Conservation (phyloP, 805 yeast species). For the Huiozyma sinensis region DNA sequence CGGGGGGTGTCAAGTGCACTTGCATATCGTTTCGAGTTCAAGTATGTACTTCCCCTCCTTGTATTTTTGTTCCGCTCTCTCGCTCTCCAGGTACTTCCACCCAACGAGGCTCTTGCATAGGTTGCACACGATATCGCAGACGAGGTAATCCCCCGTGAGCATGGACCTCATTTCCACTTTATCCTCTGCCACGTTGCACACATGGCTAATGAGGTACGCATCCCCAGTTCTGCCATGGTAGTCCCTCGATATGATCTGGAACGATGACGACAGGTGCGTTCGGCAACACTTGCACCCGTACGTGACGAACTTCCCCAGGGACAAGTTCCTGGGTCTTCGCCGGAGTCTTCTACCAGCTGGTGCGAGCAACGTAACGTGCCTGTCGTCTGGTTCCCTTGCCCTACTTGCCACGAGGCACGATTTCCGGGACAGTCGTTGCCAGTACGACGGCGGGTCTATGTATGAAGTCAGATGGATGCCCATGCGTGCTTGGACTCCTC, state of each 20-base stretch:
- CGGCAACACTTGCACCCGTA: constrained; percentile 26
- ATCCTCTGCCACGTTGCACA: constrained; percentile 35
- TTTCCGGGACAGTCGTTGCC: not conserved
- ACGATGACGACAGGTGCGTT: constrained; percentile 24
- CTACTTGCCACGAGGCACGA: not conserved
- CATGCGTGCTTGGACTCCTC: not conserved
- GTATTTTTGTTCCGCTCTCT: constrained; percentile 36
- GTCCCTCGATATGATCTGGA: constrained; percentile 29
- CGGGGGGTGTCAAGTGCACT: constrained; percentile 7
- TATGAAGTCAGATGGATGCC: constrained; percentile 2
- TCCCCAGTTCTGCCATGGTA: constrained; percentile 49
- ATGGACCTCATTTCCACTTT: constrained; percentile 34
- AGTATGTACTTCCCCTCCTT: constrained; percentile 54
- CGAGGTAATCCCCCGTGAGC: constrained; percentile 51
- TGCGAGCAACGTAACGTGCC: not conserved
- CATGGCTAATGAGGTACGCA: constrained; percentile 43
- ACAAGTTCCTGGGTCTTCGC: not conserved
- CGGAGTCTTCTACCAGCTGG: not conserved
- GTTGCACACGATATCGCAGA: constrained; percentile 46
- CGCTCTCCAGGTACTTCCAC: constrained; percentile 51
- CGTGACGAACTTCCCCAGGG: constrained; percentile 13
- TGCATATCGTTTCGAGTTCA: constrained; percentile 30
- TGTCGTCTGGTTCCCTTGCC: not conserved
- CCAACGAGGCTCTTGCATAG: constrained; percentile 46
- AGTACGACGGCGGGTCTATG: constrained; percentile 1